Evolutionary conservation across 352 stramenopile genomes (phyloP), one percentile per base, ranked within the genome.

Genomic region (Globisporangium alternatum): DNA sequence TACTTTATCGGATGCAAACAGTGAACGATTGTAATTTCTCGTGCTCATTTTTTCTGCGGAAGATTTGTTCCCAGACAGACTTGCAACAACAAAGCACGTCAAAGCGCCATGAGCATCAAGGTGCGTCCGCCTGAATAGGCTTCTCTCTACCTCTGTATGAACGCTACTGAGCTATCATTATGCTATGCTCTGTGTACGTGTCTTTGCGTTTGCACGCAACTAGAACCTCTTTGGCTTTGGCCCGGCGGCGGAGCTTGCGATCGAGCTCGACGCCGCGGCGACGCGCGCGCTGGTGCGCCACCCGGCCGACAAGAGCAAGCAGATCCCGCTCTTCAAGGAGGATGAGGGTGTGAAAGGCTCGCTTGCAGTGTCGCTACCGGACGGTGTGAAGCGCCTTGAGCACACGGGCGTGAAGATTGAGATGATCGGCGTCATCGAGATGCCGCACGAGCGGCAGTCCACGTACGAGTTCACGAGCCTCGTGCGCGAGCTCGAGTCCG

Each of bases 331-430:
- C 62, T 89, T 86, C 54, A 66, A 67, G 13, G 63, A 65, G 10
- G 74, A 85, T 44, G 82, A 93, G 59, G 66, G 68, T 13, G 70
- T 98, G 60, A 78, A 63, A 5, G 92, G 92, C 4, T 56, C 68
- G 8, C 74, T 97, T 22, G 76, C 75, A 15, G 78, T 97, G 21
- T 53, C 69, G 30, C 69, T 99, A 8, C 80, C 93, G 10, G 76
- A 79, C 22, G 90, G 89, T 25, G 41, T 12, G 48, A 98, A 98
- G 71, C 97, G 93, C 41, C 73, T 98, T 22, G 96, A 99, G 68
- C 96, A 99, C 77, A 82, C 93, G 8, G 97, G 97, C 31, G 90
- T 99, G 51, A 98, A 96, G 58, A 78, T 99, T 12, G 93, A 99
- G 75, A 85, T 99, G 56, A 81, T 99, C 51, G 97, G 97, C 17